Evolutionary conservation across 1,284 basidiomycete species (phyloP).

Genomic region (Papiliotrema terrestris): DNA sequence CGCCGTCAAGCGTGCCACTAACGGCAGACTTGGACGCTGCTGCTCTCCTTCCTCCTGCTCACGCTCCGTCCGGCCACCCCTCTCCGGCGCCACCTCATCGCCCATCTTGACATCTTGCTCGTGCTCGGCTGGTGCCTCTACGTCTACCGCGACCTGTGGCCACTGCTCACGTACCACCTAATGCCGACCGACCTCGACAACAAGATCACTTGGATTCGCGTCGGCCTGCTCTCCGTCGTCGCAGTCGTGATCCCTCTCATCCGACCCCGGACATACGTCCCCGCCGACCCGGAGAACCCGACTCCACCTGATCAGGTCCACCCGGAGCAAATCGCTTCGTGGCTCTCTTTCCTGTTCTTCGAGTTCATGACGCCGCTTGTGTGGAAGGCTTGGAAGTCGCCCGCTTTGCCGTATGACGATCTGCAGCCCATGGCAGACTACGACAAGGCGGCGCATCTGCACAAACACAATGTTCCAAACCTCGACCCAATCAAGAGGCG

Average conservation of each 20-base stretch:
- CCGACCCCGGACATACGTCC: slow-evolving; percentile 53
- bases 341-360: slow-evolving; percentile 58
- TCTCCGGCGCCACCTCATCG: slow-evolving; percentile 36
- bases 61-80: slow-evolving; percentile 33
- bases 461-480: slow-evolving; percentile 39
- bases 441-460: slow-evolving; percentile 53
- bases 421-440: slow-evolving; percentile 56
- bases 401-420: slow-evolving; percentile 43
- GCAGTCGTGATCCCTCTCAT: slow-evolving; percentile 53
- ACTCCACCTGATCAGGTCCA: slow-evolving; percentile 51
- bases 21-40: slow-evolving; percentile 36
- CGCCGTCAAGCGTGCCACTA: not conserved
- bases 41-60: slow-evolving; percentile 40
- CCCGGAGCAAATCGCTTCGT: slow-evolving; percentile 64
- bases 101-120: slow-evolving; percentile 47
- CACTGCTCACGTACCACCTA: slow-evolving; percentile 56
- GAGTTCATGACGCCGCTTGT: slow-evolving; percentile 60
- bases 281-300: slow-evolving; percentile 48
- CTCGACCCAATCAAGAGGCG: slow-evolving; percentile 45
- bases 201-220: slow-evolving; percentile 47
- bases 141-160: slow-evolving; percentile 63
- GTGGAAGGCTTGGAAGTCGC: slow-evolving; percentile 45
- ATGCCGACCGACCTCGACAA: slow-evolving; percentile 49
- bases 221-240: slow-evolving; percentile 49
- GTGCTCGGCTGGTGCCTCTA: slow-evolving; percentile 53